Conservation (phyloP, 257 asterid species). For the Capsicum pubescens region DNA sequence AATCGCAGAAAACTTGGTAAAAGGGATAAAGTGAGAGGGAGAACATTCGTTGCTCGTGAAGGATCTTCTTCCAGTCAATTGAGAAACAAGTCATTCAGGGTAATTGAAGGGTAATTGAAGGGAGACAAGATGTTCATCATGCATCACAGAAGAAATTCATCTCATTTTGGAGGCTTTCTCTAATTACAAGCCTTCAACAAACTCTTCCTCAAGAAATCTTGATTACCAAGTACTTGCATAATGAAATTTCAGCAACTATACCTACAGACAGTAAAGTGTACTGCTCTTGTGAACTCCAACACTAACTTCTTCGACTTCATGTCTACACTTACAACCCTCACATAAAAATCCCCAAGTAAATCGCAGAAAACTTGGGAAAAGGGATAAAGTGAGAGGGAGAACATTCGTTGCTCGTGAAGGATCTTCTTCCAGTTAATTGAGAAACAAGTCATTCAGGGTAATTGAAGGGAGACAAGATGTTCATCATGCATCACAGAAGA, state of each 20-base stretch:
- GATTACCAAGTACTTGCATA: not conserved
- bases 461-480: not conserved
- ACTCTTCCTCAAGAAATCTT: too few species aligned
- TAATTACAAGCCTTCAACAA: not conserved
- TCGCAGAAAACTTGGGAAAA: not conserved
- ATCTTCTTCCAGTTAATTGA: not conserved
- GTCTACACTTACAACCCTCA: not conserved
- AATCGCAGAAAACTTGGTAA: not conserved
- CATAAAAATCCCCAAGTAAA: not conserved
- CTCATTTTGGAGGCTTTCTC: not conserved
- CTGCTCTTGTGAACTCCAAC: not conserved
- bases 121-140: not conserved
- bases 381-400: not conserved
- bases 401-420: not conserved
- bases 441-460: not conserved
- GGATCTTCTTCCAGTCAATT: not conserved
- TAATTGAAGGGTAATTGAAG: not conserved
- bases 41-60: not conserved
- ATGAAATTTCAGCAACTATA: conserved; percentile 3
- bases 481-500: not conserved
- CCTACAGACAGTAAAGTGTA: not conserved
- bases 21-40: not conserved
- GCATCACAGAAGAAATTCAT: not conserved
- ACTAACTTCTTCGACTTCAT: not conserved
- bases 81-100: not conserved